A percentile compares a stretch with the other conserved stretches of the same genome.
These are phyloP conservation scores for Blastobotrys raffinosifermentans DNA, from an alignment of 1,139 yeast genomes.

Conservation along the genomic window DNA sequence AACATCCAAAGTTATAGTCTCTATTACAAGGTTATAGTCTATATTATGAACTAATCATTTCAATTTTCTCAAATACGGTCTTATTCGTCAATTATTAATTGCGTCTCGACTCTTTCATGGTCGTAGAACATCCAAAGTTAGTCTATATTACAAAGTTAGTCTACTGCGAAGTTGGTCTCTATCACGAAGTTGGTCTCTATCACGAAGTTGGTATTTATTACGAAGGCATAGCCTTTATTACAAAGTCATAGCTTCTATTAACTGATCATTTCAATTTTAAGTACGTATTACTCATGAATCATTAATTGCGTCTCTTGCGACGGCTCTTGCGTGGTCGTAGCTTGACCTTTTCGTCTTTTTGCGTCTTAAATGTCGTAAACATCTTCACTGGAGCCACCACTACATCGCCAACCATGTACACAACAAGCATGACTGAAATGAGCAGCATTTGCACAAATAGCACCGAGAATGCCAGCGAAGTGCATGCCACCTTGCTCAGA, in stretches of 20 bases:
- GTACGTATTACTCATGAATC: conserved; percentile 1
- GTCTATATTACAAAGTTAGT: too few species aligned
- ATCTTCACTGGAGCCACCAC: conserved; percentile 16
- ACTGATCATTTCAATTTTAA: background rate
- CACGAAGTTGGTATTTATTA: too few species aligned
- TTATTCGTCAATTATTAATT: background rate
- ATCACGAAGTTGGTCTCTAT: too few species aligned
- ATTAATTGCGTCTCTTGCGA: too few species aligned
- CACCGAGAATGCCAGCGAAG: conserved; percentile 20
- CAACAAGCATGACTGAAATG: conserved; percentile 25
- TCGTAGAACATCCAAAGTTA: too few species aligned
- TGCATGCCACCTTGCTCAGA: conserved; percentile 12
- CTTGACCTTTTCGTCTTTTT: too few species aligned
- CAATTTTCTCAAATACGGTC: background rate
- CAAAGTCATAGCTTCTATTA: too few species aligned
- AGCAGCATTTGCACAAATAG: conserved; percentile 23
- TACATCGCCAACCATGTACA: conserved; percentile 25
- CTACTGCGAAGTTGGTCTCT: too few species aligned
- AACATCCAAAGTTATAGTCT: conserved; percentile 3
- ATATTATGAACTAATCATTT: background rate
- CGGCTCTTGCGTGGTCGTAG: too few species aligned
- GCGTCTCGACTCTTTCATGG: conserved; percentile 2
- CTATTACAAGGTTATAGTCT: conserved; percentile 4
- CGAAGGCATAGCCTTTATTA: too few species aligned
- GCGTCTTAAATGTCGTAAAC: too few species aligned